Evolutionary conservation across 2,329 filamentous ascomycete genomes (phyloP).

Genomic region (Alternaria solani): DNA sequence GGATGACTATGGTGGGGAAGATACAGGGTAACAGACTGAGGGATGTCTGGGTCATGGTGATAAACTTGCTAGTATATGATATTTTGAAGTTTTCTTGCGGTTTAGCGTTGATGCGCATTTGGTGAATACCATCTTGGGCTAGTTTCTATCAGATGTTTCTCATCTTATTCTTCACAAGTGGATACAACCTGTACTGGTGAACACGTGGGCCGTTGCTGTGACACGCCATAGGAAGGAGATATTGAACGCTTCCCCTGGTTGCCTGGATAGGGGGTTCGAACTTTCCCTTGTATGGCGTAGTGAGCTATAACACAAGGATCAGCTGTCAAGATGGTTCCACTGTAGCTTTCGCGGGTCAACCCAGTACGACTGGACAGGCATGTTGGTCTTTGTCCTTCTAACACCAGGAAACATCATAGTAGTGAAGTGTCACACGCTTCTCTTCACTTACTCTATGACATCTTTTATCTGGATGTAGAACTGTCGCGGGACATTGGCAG

Average conservation of each 20-base stretch:
- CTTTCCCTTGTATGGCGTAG: no score
- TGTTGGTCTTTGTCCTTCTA: background rate
- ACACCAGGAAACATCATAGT: background rate
- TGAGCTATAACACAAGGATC: background rate
- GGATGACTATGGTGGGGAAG: background rate
- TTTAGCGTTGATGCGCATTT: background rate
- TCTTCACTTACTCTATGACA: background rate
- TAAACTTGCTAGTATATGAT: background rate
- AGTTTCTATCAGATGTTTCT: background rate
- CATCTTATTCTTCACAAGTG: background rate
- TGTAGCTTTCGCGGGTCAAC: background rate
- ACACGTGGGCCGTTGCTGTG: background rate
- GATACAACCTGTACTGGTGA: background rate
- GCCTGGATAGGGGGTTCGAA: no score
- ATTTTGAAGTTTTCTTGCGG: background rate
- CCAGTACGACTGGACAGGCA: background rate
- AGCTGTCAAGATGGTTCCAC: background rate
- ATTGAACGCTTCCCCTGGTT: no score
- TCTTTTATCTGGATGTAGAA: background rate
- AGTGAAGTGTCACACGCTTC: background rate
- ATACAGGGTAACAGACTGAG: background rate
- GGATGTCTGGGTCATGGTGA: background rate
- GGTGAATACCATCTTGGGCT: background rate
- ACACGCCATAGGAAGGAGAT: no score
- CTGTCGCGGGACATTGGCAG: background rate